phyloP scores from a whole-genome alignment of 257 asterid species.

The Cruciata laevipes region DNA sequence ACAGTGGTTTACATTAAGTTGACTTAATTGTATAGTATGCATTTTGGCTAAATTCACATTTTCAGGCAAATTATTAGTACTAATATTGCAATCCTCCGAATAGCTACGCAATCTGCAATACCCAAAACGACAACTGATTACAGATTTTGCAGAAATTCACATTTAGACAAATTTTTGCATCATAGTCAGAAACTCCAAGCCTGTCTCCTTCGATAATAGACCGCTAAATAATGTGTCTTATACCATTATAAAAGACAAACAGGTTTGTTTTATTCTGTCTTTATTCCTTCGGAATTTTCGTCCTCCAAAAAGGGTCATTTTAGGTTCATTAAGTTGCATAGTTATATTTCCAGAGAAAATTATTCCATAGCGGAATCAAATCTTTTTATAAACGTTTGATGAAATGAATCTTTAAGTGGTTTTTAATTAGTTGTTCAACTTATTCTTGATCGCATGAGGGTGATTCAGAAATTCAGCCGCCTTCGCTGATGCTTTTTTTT shows the following conservation, averaged over 20 bases:
- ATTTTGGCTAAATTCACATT: too few relatives aligned
- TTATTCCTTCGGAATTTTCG: slow-evolving; percentile 29
- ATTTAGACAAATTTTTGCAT: slow-evolving; percentile 10
- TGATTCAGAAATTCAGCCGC: not conserved
- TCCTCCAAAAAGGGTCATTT: slow-evolving; percentile 11
- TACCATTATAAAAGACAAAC: slow-evolving; percentile 19
- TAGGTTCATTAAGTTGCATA: slow-evolving; percentile 5
- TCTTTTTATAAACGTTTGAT: not conserved
- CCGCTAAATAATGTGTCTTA: slow-evolving; percentile 1
- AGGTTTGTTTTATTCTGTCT: slow-evolving; percentile 13
- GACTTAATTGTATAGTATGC: too few relatives aligned
- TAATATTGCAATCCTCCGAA: not conserved
- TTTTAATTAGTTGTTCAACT: not conserved
- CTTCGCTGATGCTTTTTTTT: not conserved
- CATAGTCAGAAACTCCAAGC: slow-evolving; percentile 12
- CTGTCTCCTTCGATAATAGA: slow-evolving; percentile 11
- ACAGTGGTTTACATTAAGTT: too few relatives aligned
- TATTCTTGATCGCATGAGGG: not conserved
- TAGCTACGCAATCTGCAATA: not conserved
- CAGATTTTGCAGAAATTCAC: not conserved
- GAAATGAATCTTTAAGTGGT: not conserved
- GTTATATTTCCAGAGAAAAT: slow-evolving; percentile 4
- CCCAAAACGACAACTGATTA: not conserved
- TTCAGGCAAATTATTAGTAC: too few relatives aligned
- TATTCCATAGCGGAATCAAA: slow-evolving; percentile 9